phyloP scores from a whole-genome alignment of 805 yeast species.

The Nakazawaea anatomiae region DNA sequence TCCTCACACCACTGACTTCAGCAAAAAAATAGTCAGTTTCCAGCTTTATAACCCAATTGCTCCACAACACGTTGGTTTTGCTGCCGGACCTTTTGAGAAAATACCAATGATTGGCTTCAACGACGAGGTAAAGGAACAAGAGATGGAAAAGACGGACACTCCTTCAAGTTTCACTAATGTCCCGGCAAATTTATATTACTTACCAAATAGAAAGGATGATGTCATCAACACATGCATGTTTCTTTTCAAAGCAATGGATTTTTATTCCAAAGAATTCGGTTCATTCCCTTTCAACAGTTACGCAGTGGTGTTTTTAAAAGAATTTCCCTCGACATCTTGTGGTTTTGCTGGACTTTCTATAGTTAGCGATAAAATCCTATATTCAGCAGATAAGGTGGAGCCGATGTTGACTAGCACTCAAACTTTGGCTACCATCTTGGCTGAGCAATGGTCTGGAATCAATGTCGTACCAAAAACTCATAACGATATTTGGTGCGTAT shows the following conservation, averaged over 20 bases:
- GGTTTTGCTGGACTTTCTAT: conserved; percentile 75
- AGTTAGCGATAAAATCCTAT: conserved; percentile 54
- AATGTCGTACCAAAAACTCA: conserved; percentile 76
- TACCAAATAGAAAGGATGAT: conserved; percentile 51
- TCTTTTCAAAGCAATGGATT: conserved; percentile 74
- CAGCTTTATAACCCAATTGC: conserved; percentile 78
- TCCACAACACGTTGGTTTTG: conserved; percentile 94
- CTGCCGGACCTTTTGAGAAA: conserved; percentile 80
- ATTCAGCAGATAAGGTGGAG: conserved; percentile 71
- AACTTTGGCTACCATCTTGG: conserved; percentile 57
- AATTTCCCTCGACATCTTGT: conserved; percentile 38
- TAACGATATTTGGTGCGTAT: conserved; percentile 83
- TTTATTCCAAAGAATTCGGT: conserved; percentile 81
- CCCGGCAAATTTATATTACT: conserved; percentile 56
- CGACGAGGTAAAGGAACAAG: conserved; percentile 26
- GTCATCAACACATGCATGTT: conserved; percentile 72
- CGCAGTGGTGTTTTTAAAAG: conserved; percentile 67
- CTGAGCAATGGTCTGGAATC: conserved; percentile 92
- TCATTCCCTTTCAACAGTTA: conserved; percentile 88
- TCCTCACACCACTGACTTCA: conserved; percentile 69
- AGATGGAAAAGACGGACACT: conserved; percentile 11
- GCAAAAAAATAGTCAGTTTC: conserved; percentile 71
- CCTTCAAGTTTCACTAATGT: conserved; percentile 26
- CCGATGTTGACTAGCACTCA: conserved; percentile 71
- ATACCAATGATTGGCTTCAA: conserved; percentile 45